phyloP scores from a whole-genome alignment of 2,329 filamentous ascomycete genomes.

The Ilyonectria destructans region DNA sequence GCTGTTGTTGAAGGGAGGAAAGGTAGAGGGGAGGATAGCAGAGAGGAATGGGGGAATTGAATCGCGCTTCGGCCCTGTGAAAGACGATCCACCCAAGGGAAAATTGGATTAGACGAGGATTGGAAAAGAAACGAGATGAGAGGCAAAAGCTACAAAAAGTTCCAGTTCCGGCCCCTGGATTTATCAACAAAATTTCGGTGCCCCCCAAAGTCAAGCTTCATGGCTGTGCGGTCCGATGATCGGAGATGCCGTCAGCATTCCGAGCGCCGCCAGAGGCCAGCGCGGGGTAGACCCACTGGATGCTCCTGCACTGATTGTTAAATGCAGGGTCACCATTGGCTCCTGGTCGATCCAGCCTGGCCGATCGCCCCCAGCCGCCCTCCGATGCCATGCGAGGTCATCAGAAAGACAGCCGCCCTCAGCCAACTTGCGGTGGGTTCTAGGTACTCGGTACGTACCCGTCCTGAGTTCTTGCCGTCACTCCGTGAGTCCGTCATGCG shows the following conservation, averaged over 20 bases:
- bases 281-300: constrained; percentile 49
- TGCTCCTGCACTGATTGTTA: constrained; percentile 50
- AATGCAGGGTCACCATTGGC: constrained; percentile 47
- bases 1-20: constrained; percentile 5
- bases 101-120: constrained; percentile 30
- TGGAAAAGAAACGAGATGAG: constrained; percentile 17
- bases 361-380: constrained; percentile 38
- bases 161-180: constrained; percentile 40
- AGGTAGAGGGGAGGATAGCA: constrained; percentile 26
- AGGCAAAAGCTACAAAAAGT: constrained; percentile 35
- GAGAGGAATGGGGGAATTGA: constrained; percentile 27
- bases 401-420: constrained; percentile 25
- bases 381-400: constrained; percentile 44
- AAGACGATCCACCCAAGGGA: constrained; percentile 17
- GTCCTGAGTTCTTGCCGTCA: not conserved
- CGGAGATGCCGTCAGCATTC: constrained; percentile 50
- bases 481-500: not conserved
- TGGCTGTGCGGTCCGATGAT: constrained; percentile 51
- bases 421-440: constrained; percentile 21
- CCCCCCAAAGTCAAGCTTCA: constrained; percentile 48
- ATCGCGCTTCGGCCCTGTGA: constrained; percentile 15
- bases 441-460: constrained; percentile 21
- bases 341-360: constrained; percentile 34
- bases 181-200: constrained; percentile 49
- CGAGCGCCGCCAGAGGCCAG: constrained; percentile 46